Evolutionary conservation across 805 yeast species (phyloP).

Genomic region (Wickerhamomyces bisporus): DNA sequence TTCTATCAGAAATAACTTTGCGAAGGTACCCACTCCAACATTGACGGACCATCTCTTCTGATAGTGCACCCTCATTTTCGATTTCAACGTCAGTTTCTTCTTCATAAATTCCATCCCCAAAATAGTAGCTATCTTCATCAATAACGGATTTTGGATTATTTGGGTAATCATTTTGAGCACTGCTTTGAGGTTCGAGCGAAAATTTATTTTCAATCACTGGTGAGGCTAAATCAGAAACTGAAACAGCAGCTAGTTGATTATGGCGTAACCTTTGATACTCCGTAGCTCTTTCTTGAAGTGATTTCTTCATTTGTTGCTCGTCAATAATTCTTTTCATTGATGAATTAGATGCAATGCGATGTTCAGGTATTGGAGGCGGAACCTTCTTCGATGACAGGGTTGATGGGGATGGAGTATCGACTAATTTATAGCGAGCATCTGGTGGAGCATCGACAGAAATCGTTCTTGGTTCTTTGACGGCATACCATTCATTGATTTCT

Average conservation of each 20-base stretch:
- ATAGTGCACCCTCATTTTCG: slow-evolving; percentile 5
- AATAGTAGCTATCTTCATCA: slow-evolving; percentile 6
- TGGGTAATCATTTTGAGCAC: slow-evolving; percentile 3
- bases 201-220: neutral
- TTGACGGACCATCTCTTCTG: slow-evolving; percentile 1
- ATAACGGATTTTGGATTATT: slow-evolving; percentile 6
- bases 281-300: neutral
- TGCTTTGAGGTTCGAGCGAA: neutral
- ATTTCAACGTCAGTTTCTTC: slow-evolving; percentile 3
- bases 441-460: slow-evolving; percentile 5
- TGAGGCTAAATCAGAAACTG: neutral
- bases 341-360: slow-evolving; percentile 16
- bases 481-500: slow-evolving; percentile 20
- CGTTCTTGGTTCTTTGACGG: slow-evolving; percentile 4
- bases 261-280: neutral
- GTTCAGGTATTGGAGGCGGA: slow-evolving; percentile 22
- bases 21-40: slow-evolving; percentile 12
- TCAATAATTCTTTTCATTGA: slow-evolving; percentile 13
- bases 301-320: slow-evolving; percentile 4
- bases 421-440: slow-evolving; percentile 4
- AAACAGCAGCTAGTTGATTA: neutral
- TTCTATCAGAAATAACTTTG: slow-evolving; percentile 18
- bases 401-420: slow-evolving; percentile 1
- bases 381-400: slow-evolving; percentile 8
- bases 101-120: slow-evolving; percentile 4